Conservation (phyloP, 2,329 filamentous ascomycete species). For the Microdochium trichocladiopsis region DNA sequence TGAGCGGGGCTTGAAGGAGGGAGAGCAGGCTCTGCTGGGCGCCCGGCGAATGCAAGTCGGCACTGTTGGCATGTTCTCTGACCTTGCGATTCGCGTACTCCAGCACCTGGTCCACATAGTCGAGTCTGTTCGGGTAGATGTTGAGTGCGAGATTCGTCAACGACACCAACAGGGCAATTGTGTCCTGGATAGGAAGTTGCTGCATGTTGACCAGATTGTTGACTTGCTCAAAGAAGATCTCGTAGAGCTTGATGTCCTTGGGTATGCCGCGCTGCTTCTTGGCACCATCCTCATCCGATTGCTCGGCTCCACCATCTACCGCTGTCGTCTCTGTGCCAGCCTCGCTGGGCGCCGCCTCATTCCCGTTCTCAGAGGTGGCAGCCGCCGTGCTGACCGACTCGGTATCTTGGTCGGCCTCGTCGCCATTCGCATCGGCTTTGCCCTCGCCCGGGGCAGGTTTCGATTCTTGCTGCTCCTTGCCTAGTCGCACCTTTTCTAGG, state of each 20-base stretch:
- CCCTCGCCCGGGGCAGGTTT: slow-evolving; percentile 16
- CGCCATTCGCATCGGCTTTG: slow-evolving; percentile 27
- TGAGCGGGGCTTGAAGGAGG: slow-evolving; percentile 83
- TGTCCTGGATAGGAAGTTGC: slow-evolving; percentile 87
- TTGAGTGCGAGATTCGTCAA: slow-evolving; percentile 89
- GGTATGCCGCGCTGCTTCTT: slow-evolving; percentile 50
- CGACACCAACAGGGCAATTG: slow-evolving; percentile 88
- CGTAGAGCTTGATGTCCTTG: slow-evolving; percentile 80
- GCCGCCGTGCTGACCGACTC: slow-evolving; percentile 24
- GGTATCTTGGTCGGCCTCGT: slow-evolving; percentile 20
- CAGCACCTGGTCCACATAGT: slow-evolving; percentile 93
- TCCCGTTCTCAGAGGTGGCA: slow-evolving; percentile 18
- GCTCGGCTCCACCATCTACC: slow-evolving; percentile 32
- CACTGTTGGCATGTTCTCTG: slow-evolving; percentile 81
- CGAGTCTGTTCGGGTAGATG: slow-evolving; percentile 85
- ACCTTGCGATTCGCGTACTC: slow-evolving; percentile 84
- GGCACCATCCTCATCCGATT: slow-evolving; percentile 13
- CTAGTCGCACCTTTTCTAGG: slow-evolving; percentile 69
- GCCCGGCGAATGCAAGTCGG: slow-evolving; percentile 83
- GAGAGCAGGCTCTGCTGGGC: slow-evolving; percentile 86
- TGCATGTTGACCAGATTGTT: slow-evolving; percentile 89
- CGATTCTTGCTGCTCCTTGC: slow-evolving; percentile 43
- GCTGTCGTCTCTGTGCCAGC: slow-evolving; percentile 40
- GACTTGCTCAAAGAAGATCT: slow-evolving; percentile 96
- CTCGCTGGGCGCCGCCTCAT: slow-evolving; percentile 29